Conservation (phyloP, 2,329 filamentous ascomycete genomes). For the Moelleriella libera region DNA sequence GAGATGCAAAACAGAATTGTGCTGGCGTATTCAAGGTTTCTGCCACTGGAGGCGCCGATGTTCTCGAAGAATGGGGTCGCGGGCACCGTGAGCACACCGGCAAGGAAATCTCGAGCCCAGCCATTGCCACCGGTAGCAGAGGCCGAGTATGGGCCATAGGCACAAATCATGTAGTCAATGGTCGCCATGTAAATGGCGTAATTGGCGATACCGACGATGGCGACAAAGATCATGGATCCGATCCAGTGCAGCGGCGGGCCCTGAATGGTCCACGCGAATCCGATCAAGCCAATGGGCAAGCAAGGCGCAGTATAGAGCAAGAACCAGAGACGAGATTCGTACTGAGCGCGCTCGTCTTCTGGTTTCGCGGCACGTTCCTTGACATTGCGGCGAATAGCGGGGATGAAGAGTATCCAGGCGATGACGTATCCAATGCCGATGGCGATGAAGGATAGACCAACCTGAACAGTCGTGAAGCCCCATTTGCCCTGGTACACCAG, state of each 20-base stretch:
- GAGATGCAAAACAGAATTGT: conserved; percentile 52
- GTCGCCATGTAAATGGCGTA: conserved; percentile 64
- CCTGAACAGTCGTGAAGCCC: conserved; percentile 40
- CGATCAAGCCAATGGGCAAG: conserved; percentile 52
- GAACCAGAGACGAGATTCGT: conserved; percentile 53
- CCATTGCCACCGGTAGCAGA: conserved; percentile 66
- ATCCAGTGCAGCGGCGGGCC: conserved; percentile 55
- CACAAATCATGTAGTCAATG: conserved; percentile 65
- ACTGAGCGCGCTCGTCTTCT: conserved; percentile 45
- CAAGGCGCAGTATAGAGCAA: conserved; percentile 47
- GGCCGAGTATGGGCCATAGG: conserved; percentile 59
- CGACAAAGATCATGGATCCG: conserved; percentile 48
- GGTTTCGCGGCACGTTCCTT: conserved; percentile 34
- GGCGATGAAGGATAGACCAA: conserved; percentile 50
- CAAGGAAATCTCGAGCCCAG: conserved; percentile 59
- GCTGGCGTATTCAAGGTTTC: conserved; percentile 43
- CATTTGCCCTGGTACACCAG: conserved; percentile 52
- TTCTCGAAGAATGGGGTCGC: conserved; percentile 50
- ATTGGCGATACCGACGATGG: conserved; percentile 59
- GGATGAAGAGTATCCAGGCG: conserved; percentile 45
- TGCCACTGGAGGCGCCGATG: conserved; percentile 30
- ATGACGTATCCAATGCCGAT: conserved; percentile 54
- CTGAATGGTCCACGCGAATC: conserved; percentile 55
- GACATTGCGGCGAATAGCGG: conserved; percentile 39
- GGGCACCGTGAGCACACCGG: conserved; percentile 56